Evolutionary conservation across 2,329 filamentous ascomycete genomes (phyloP), one percentile per base, ranked within the genome.

Genomic region (Pseudopyricularia javanii): DNA sequence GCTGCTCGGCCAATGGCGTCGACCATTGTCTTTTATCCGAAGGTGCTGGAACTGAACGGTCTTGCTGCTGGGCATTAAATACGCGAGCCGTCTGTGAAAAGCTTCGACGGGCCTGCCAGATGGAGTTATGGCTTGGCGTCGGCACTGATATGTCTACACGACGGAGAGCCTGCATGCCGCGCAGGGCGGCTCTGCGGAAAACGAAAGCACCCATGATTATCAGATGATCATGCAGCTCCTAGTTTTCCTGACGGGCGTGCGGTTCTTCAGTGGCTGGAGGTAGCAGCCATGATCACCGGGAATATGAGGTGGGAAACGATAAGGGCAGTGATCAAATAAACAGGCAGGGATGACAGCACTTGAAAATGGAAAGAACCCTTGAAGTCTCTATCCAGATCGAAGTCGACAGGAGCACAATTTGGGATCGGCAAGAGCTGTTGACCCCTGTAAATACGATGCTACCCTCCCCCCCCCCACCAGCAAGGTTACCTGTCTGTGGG

Each of bases 1-100:
- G 78, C 59, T 86, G 85, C 66, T 93, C 91, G 7, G 91, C 91
- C 56, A 98, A 71, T 14, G 91, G 91, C 3, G 91, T 98, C 2
- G 91, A 95, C 90, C 91, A 96, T 73, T 87, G 72, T 57, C 85
- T 76, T 53, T 72, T 45, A 7, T 26, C 40, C 20, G 40, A 15
- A 17, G 6, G 20, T 45, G 17, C 40, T 11, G 40, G 24, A 22
- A 24, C 20, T n/a, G 22, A 22, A 45, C 12, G 70, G 7, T 68
- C 66, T 1, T 52, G 53, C 6, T 50, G 54, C 28, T 5, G 28
- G 5, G 4, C 28, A 26, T 28, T 48, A n/a, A 32, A 50, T 9
- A 52, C 63, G 49, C 35, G 57, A 5, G 59, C 57, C 1, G 64
- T 66, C 30, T 59, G 53, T 5, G 63, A 62, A 20, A 69, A 63